These are phyloP conservation scores for Claviceps purpurea DNA, from an alignment of 2,329 filamentous ascomycete species.

Conservation along the genomic window DNA sequence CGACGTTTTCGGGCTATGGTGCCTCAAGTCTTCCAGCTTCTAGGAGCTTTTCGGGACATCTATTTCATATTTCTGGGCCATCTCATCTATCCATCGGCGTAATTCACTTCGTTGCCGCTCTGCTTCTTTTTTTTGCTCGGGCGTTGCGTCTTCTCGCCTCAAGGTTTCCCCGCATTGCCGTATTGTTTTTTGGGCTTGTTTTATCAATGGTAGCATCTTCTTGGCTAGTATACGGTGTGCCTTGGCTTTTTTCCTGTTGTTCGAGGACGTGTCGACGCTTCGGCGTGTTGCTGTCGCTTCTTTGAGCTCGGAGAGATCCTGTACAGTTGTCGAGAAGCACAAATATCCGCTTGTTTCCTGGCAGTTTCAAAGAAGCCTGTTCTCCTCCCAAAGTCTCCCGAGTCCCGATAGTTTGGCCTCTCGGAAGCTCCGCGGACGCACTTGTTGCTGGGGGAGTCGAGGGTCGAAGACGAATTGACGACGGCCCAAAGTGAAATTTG, in stretches of 20 bases:
- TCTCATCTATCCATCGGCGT: too few relatives aligned
- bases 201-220: conserved; percentile 49
- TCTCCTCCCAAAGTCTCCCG: conserved; percentile 20
- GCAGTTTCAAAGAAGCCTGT: conserved; percentile 25
- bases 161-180: too few relatives aligned
- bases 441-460: conserved; percentile 11
- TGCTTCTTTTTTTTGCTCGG: too few relatives aligned
- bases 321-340: conserved; percentile 50
- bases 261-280: conserved; percentile 41
- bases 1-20: too few relatives aligned
- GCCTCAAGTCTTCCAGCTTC: too few relatives aligned
- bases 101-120: too few relatives aligned
- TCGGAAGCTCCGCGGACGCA: conserved; percentile 16
- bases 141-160: too few relatives aligned
- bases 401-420: conserved; percentile 14
- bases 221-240: conserved; percentile 1
- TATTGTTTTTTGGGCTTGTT: too few relatives aligned
- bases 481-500: too few relatives aligned
- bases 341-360: conserved; percentile 28
- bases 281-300: conserved; percentile 36
- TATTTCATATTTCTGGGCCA: too few relatives aligned
- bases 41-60: too few relatives aligned
- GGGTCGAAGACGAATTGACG: conserved; percentile 8
- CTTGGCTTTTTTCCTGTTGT: conserved; percentile 64
- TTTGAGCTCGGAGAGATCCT: too few relatives aligned